Evolutionary conservation across 176 grass and related monocot genomes (phyloP).

Genomic region (Urochloa ruziziensis): DNA sequence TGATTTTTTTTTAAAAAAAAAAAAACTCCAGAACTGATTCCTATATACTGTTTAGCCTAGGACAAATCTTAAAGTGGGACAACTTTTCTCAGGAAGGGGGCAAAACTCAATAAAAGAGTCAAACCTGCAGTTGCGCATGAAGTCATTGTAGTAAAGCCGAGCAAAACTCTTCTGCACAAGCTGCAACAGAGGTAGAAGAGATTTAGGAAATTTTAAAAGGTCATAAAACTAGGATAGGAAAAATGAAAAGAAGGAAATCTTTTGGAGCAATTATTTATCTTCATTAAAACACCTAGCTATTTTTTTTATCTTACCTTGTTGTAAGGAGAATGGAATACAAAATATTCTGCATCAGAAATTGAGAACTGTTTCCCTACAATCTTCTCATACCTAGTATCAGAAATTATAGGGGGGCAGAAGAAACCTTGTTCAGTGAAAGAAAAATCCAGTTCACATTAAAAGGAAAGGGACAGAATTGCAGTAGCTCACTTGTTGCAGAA

Average conservation of each 20-base stretch:
- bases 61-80: neutral
- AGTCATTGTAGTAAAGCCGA: slow-evolving; percentile 65
- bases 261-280: neutral
- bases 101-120: neutral
- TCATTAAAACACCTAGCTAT: neutral
- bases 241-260: neutral
- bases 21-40: neutral
- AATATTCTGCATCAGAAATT: slow-evolving; percentile 78
- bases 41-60: neutral
- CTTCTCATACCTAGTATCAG: slow-evolving; percentile 64
- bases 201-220: neutral
- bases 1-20: neutral
- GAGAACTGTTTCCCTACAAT: slow-evolving; percentile 77
- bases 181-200: slow-evolving; percentile 33
- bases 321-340: slow-evolving; percentile 98
- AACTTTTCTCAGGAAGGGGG: neutral
- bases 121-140: slow-evolving; percentile 64
- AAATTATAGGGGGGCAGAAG: neutral
- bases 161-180: slow-evolving; percentile 84
- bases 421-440: neutral
- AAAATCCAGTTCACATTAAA: neutral
- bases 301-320: slow-evolving; percentile 71
- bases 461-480: neutral
- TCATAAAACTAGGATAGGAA: neutral
- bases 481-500: slow-evolving; percentile 68